A percentile compares a stretch with the other conserved stretches of the same genome.
These are phyloP conservation scores for Acmispon strigosus DNA, from an alignment of 306 rosid species.

Conservation along the genomic window DNA sequence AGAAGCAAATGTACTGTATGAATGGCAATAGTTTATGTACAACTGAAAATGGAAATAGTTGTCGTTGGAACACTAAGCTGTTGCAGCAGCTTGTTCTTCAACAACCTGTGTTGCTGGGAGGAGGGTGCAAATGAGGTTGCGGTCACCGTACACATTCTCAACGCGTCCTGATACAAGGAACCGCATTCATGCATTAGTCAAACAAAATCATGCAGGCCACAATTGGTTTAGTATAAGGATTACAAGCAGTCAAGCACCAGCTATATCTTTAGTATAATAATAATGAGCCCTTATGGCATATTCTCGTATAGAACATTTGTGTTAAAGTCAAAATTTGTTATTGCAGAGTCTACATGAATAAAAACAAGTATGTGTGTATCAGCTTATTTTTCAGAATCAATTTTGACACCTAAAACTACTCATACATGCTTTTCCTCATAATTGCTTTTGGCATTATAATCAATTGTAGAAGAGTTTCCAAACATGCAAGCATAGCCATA, in stretches of 20 bases:
- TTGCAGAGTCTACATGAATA: neutral
- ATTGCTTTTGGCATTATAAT: no score
- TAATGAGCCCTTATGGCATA: no score
- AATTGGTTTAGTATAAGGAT: neutral
- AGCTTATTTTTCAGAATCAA: no score
- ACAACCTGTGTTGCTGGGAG: slow-evolving; percentile 59
- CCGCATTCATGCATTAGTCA: neutral
- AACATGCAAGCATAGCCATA: neutral
- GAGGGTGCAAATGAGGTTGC: slow-evolving; percentile 96
- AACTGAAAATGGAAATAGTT: slow-evolving; percentile 21
- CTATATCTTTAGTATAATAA: neutral
- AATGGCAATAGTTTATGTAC: slow-evolving; percentile 35
- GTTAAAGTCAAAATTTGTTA: neutral
- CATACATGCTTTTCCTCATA: no score
- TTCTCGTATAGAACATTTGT: no score
- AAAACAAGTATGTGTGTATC: no score
- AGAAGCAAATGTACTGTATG: slow-evolving; percentile 25
- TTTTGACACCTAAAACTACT: no score
- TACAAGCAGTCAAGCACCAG: neutral
- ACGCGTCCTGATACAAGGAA: slow-evolving; percentile 37
- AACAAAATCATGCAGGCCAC: neutral
- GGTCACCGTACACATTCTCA: slow-evolving; percentile 86
- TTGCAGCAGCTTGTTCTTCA: slow-evolving; percentile 93
- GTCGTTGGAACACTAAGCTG: slow-evolving; percentile 44
- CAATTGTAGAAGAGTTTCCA: no score